Evolutionary conservation across 2,329 filamentous ascomycete species (phyloP).

Genomic region (Aspergillus clavatus): DNA sequence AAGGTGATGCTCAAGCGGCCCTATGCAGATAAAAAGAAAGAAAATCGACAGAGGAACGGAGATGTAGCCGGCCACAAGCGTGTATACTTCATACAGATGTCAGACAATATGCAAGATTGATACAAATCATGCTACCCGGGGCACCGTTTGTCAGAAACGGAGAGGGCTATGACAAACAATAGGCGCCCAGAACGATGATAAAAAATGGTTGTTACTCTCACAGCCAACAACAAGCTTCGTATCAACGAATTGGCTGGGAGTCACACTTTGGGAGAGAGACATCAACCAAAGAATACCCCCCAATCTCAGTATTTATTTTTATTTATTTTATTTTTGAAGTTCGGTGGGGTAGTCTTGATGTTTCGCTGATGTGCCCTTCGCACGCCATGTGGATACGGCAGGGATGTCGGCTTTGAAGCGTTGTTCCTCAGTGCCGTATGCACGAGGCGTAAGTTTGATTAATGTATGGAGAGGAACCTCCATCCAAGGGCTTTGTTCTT

Average conservation of each 20-base stretch:
- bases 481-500: conserved; percentile 95
- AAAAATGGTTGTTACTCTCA: too few relatives aligned
- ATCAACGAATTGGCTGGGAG: conserved; percentile 3
- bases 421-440: conserved; percentile 89
- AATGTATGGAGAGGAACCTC: conserved; percentile 93
- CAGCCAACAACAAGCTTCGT: too few relatives aligned
- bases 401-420: conserved; percentile 86
- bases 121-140: not conserved
- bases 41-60: not conserved
- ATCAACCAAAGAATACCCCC: not conserved
- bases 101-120: not conserved
- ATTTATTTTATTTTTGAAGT: conserved; percentile 8
- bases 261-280: conserved; percentile 9
- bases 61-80: not conserved
- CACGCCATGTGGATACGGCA: conserved; percentile 92
- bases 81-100: not conserved
- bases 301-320: not conserved
- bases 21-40: not conserved
- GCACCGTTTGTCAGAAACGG: not conserved
- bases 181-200: not conserved
- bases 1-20: not conserved
- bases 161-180: not conserved
- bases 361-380: conserved; percentile 86
- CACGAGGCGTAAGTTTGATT: conserved; percentile 91
- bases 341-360: conserved; percentile 55